Conservation (phyloP, 345 rosid genomes). For the Dovyalis caffra region DNA sequence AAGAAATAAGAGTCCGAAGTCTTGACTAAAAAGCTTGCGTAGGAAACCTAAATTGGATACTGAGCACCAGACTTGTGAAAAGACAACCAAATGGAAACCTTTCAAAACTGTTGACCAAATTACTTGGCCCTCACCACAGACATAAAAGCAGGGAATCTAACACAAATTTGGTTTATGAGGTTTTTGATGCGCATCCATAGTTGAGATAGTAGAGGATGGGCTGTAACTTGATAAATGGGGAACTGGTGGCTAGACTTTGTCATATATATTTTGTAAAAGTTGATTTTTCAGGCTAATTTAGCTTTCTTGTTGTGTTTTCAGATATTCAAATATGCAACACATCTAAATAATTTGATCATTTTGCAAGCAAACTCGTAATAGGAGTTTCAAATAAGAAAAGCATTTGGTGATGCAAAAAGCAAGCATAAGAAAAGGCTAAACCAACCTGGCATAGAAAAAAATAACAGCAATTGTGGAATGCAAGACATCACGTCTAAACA, state of each 20-base stretch:
- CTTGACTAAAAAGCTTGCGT: neutral
- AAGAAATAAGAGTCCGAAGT: neutral
- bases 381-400: too few relatives aligned
- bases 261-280: neutral
- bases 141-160: neutral
- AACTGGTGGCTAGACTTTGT: neutral
- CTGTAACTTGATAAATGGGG: neutral
- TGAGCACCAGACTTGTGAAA: neutral
- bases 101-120: neutral
- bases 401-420: too few relatives aligned
- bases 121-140: neutral
- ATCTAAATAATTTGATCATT: slow-evolving; percentile 2
- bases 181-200: neutral
- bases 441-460: too few relatives aligned
- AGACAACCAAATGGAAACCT: neutral
- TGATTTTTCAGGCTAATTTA: neutral
- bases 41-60: neutral
- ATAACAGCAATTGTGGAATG: too few relatives aligned
- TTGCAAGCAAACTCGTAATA: too few relatives aligned
- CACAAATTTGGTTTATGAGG: neutral
- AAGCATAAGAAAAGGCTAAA: too few relatives aligned
- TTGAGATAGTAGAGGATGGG: neutral
- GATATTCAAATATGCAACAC: neutral
- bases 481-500: too few relatives aligned
- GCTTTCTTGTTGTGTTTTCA: neutral